phyloP scores from a whole-genome alignment of 2,329 filamentous ascomycete species.

The Talaromyces sp. region DNA sequence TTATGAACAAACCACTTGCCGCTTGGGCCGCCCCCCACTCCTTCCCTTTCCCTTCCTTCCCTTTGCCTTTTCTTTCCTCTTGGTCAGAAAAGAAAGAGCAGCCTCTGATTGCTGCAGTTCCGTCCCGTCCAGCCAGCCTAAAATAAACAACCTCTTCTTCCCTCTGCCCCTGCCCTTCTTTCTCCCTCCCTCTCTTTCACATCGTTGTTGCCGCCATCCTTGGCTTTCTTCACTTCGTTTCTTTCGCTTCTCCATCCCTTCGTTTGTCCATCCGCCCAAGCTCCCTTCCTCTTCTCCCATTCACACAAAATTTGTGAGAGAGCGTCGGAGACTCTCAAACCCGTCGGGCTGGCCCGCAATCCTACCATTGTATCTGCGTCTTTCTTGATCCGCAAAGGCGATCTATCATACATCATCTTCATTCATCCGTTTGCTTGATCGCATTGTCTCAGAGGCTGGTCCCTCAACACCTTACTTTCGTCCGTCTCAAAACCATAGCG shows the following conservation, averaged over 20 bases:
- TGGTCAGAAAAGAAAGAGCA: not conserved
- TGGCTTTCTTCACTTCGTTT: slow-evolving; percentile 16
- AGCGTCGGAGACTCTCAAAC: slow-evolving; percentile 6
- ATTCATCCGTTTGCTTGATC: slow-evolving; percentile 1
- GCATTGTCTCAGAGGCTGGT: slow-evolving; percentile 11
- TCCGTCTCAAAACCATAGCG: not conserved
- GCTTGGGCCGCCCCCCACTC: slow-evolving; percentile 8
- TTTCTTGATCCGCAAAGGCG: slow-evolving; percentile 1
- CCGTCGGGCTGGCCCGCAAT: slow-evolving; percentile 32
- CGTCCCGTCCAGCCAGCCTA: slow-evolving; percentile 5
- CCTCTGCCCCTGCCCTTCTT: not conserved
- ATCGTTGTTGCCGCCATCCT: slow-evolving; percentile 11
- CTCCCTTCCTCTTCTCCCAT: slow-evolving; percentile 15
- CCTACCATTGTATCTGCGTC: slow-evolving; percentile 21
- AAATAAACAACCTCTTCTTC: slow-evolving; percentile 11
- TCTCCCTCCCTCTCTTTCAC: not conserved
- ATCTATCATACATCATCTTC: not conserved
- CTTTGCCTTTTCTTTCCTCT: slow-evolving; percentile 5
- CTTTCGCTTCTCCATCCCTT: slow-evolving; percentile 21
- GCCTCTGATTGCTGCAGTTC: not conserved
- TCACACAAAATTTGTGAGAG: slow-evolving; percentile 17
- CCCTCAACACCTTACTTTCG: slow-evolving; percentile 4
- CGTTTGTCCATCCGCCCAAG: slow-evolving; percentile 18
- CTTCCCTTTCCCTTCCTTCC: slow-evolving; percentile 7
- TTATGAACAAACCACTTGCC: not conserved